Evolutionary conservation across 768 basidiomycete species (phyloP).

Genomic region (Suillus subluteus): DNA sequence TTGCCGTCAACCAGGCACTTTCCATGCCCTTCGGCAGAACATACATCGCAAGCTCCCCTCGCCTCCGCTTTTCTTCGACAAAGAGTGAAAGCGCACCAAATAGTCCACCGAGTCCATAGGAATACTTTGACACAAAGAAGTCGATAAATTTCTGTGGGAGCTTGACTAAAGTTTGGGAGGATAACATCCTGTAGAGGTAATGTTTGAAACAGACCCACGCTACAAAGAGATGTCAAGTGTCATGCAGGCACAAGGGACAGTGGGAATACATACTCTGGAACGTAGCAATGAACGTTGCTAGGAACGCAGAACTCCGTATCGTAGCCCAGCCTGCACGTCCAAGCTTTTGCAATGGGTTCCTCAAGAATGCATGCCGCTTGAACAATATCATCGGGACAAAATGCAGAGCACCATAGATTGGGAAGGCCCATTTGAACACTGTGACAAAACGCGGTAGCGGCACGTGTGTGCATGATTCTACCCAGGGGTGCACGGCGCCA

Average conservation of each 20-base stretch:
- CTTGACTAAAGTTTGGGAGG: slow-evolving; percentile 36
- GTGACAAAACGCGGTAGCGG: slow-evolving; percentile 64
- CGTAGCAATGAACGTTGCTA: slow-evolving; percentile 79
- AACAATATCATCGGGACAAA: slow-evolving; percentile 87
- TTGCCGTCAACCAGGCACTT: slow-evolving; percentile 82
- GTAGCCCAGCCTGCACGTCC: slow-evolving; percentile 71
- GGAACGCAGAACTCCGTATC: slow-evolving; percentile 81
- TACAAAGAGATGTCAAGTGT: slow-evolving; percentile 25
- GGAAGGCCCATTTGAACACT: slow-evolving; percentile 85
- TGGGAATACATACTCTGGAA: slow-evolving; percentile 68
- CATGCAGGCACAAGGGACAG: not conserved
- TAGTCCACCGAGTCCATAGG: slow-evolving; percentile 78
- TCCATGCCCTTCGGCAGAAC: slow-evolving; percentile 89
- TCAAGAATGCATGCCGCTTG: slow-evolving; percentile 66
- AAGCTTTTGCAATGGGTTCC: slow-evolving; percentile 69
- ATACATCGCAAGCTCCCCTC: slow-evolving; percentile 92
- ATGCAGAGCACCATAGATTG: slow-evolving; percentile 88
- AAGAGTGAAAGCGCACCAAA: slow-evolving; percentile 78
- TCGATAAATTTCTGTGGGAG: slow-evolving; percentile 54
- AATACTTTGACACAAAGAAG: slow-evolving; percentile 64
- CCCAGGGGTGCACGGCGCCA: slow-evolving; percentile 77
- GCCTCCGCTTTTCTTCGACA: slow-evolving; percentile 85
- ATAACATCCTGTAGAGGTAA: slow-evolving; percentile 54
- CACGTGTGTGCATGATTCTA: slow-evolving; percentile 52
- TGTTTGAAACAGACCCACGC: slow-evolving; percentile 72